Conservation (phyloP, 305 asterid genomes). For the Lippia alba region DNA sequence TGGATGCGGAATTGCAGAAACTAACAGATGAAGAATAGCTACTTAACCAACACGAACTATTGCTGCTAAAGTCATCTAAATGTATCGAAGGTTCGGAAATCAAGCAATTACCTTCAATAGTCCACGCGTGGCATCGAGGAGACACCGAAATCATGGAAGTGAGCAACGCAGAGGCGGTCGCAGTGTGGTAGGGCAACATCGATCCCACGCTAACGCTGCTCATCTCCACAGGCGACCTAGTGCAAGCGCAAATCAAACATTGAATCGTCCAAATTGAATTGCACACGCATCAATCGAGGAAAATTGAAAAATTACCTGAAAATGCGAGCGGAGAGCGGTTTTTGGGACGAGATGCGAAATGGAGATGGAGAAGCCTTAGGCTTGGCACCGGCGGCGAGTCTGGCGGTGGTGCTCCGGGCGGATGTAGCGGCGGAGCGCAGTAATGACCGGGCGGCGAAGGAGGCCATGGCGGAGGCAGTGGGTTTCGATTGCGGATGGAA, state of each 20-base stretch:
- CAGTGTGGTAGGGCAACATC: slow-evolving; percentile 91
- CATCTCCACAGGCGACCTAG: slow-evolving; percentile 87
- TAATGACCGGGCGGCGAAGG: slow-evolving; percentile 70
- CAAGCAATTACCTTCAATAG: slow-evolving; percentile 67
- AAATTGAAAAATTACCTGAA: slow-evolving; percentile 57
- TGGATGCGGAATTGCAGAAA: background rate
- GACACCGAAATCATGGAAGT: slow-evolving; percentile 91
- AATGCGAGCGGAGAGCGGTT: slow-evolving; percentile 75
- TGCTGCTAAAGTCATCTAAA: background rate
- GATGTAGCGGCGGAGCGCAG: slow-evolving; percentile 67
- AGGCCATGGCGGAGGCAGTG: slow-evolving; percentile 55
- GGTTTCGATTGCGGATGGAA: background rate
- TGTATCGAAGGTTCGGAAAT: too few relatives aligned
- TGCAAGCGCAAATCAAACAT: slow-evolving; percentile 13
- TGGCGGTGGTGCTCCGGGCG: slow-evolving; percentile 55
- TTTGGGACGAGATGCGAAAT: slow-evolving; percentile 70
- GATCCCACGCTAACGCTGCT: slow-evolving; percentile 64
- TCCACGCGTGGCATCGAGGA: slow-evolving; percentile 81
- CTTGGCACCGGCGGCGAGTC: slow-evolving; percentile 56
- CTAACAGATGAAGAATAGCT: slow-evolving; percentile 14
- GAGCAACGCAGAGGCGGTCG: slow-evolving; percentile 88
- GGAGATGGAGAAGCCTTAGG: slow-evolving; percentile 59
- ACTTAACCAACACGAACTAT: background rate
- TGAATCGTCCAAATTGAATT: slow-evolving; percentile 9
- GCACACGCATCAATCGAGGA: background rate